These are phyloP conservation scores for Stagonosporopsis cucurbitacearum DNA, from an alignment of 2,329 filamentous ascomycete species.

Conservation along the genomic window DNA sequence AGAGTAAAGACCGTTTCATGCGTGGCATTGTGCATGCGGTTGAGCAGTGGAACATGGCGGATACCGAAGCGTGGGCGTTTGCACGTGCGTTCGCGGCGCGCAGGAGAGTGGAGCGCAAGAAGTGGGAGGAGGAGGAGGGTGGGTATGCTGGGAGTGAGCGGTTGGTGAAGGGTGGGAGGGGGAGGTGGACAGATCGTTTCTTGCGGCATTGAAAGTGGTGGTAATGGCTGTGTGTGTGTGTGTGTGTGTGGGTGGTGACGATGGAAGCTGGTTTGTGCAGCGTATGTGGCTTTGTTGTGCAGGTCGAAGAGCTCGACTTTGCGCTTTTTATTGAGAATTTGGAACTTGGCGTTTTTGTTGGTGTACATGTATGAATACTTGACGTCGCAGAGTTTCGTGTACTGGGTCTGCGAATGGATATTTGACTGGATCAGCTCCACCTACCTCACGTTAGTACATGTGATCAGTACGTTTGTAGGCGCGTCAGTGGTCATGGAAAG, in stretches of 20 bases:
- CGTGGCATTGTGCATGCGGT: constrained; percentile 49
- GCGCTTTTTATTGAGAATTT: not conserved
- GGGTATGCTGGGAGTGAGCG: constrained; percentile 66
- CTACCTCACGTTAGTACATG: too few relatives aligned
- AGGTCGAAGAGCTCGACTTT: constrained; percentile 7
- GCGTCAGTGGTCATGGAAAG: too few relatives aligned
- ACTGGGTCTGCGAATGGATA: too few relatives aligned
- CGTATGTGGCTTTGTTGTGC: not conserved
- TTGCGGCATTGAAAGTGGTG: not conserved
- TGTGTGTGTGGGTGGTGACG: not conserved
- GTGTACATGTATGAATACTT: too few relatives aligned
- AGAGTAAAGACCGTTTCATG: constrained; percentile 41
- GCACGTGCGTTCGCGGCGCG: constrained; percentile 71
- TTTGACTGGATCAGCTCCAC: too few relatives aligned
- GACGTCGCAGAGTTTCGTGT: too few relatives aligned
- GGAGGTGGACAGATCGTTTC: constrained; percentile 15
- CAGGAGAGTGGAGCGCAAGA: constrained; percentile 65
- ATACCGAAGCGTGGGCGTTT: constrained; percentile 81
- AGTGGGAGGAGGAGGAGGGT: constrained; percentile 75
- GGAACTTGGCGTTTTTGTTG: too few relatives aligned
- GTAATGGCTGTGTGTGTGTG: too few relatives aligned
- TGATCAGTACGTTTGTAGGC: too few relatives aligned
- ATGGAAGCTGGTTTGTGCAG: not conserved
- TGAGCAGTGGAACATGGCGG: constrained; percentile 65
- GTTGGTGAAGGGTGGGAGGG: not conserved